Evolutionary conservation across 345 rosid species (phyloP), one percentile per base, ranked within the genome.

Genomic region (Populus simonii): DNA sequence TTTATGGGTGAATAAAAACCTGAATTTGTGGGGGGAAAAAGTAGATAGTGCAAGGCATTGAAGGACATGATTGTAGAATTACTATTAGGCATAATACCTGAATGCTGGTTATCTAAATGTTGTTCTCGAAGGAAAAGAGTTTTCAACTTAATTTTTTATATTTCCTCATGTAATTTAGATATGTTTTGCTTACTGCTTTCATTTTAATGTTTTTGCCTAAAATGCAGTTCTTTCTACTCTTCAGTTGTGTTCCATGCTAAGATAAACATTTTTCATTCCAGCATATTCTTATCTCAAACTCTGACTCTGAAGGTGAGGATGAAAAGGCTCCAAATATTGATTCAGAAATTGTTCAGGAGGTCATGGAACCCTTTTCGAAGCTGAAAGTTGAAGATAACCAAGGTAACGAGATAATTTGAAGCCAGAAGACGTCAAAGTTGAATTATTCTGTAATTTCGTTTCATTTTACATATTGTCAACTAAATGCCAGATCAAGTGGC

Each of bases 221-320:
- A 23, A 7, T 20, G 27, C 18, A 51, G 49, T 27, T 45, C 49
- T 23, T 27, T 18, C 2, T 66, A 31, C 47, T 71, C 51, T 35
- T 17, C 53, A 47, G 20, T 20, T 8, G 7, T 72, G 27, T 41
- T 68, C 27, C 72, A 65, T 67, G 36, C 23, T 81, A 65, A 78
- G 78, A 62, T 4, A 15, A 77, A 73, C 72, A 45, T 74, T 75
- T 78, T 59, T 35, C 73, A 8, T 83, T 86, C 39, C 87, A 90
- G 95, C 85, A 78, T 71, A 66, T 82, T 65, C 38, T 80, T 55
- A 3, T 76, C 43, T 87, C 89, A 73, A 89, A 89, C 87, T 89
- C 85, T 29, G 92, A 86, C 57, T 92, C 96, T 33, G 93, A 89
- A 71, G 83, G 72, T 41, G 88, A 94, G 79, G 95, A 84, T 36